phyloP scores from a whole-genome alignment of 257 asterid genomes.

The Forsythia suspensa region DNA sequence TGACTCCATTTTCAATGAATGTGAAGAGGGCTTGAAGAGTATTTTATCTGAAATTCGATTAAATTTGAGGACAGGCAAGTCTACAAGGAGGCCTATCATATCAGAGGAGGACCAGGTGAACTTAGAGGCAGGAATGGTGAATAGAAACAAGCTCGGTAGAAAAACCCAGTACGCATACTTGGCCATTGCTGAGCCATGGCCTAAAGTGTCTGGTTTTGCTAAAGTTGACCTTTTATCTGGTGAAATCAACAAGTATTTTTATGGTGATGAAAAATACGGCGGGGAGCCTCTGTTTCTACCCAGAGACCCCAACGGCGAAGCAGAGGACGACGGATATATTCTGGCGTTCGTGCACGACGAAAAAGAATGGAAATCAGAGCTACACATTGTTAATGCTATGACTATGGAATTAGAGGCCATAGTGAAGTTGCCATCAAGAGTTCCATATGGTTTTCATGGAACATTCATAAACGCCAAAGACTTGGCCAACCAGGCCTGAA shows the following conservation, averaged over 20 bases:
- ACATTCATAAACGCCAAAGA: conserved; percentile 18
- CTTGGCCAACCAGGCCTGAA: conserved; percentile 12
- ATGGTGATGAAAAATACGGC: conserved; percentile 12
- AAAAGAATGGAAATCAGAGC: conserved; percentile 17
- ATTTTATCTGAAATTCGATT: conserved; percentile 15
- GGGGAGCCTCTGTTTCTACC: conserved; percentile 24
- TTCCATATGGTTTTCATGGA: conserved; percentile 30
- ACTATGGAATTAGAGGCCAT: conserved; percentile 12
- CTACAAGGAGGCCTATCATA: conserved; percentile 1
- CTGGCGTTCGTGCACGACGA: conserved; percentile 23
- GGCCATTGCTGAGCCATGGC: conserved; percentile 26
- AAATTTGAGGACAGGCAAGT: conserved; percentile 11
- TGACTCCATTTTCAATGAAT: conserved; percentile 19
- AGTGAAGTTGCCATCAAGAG: conserved; percentile 21
- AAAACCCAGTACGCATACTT: conserved; percentile 16
- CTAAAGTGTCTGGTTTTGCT: conserved; percentile 22
- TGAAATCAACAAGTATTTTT: conserved; percentile 1
- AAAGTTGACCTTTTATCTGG: conserved; percentile 15
- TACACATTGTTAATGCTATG: conserved; percentile 17
- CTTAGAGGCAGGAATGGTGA: conserved; percentile 25
- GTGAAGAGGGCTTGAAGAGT: conserved; percentile 9
- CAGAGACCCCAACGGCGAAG: background rate
- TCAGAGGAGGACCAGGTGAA: conserved; percentile 3
- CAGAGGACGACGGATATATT: conserved; percentile 14
- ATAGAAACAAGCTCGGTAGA: conserved; percentile 15